Percentiles rank a stretch among this genome's conserved stretches.
These are phyloP conservation scores for Solanum tarapatanum DNA, from an alignment of 257 asterid genomes.

Conservation along the genomic window DNA sequence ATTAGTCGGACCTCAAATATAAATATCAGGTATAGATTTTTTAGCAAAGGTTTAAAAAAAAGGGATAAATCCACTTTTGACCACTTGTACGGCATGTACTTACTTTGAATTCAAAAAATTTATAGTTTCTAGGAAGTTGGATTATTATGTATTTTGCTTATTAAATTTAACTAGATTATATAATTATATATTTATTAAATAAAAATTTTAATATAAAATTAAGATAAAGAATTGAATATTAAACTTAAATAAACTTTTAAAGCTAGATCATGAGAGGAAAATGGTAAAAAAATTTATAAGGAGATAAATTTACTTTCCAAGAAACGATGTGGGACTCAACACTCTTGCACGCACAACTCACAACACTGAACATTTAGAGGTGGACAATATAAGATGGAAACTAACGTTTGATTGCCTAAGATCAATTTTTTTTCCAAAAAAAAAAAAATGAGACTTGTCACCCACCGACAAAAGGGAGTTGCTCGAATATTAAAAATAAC, in stretches of 20 bases:
- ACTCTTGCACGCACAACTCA: not conserved
- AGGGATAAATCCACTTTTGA: not conserved
- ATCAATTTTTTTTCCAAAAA: accelerated
- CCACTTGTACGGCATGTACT: not conserved
- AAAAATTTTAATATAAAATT: too few relatives aligned
- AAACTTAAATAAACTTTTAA: too few relatives aligned
- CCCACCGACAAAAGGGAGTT: not conserved
- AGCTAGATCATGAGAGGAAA: not conserved
- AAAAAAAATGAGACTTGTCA: too few relatives aligned
- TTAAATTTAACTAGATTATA: too few relatives aligned
- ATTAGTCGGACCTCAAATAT: not conserved
- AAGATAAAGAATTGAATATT: too few relatives aligned
- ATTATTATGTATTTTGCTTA: too few relatives aligned
- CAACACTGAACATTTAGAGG: not conserved
- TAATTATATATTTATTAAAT: too few relatives aligned
- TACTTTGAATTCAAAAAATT: not conserved
- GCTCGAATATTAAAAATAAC: not conserved
- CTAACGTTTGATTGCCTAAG: too few relatives aligned
- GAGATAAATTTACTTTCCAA: not conserved
- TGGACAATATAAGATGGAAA: not conserved
- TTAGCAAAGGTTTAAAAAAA: not conserved
- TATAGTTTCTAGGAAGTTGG: not conserved
- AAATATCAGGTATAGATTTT: too few relatives aligned
- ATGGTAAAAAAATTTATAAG: too few relatives aligned
- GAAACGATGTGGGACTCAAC: not conserved